Evolutionary conservation across 1,284 basidiomycete genomes (phyloP), one percentile per base, ranked within the genome.

Genomic region (Melampsora allii-populina): DNA sequence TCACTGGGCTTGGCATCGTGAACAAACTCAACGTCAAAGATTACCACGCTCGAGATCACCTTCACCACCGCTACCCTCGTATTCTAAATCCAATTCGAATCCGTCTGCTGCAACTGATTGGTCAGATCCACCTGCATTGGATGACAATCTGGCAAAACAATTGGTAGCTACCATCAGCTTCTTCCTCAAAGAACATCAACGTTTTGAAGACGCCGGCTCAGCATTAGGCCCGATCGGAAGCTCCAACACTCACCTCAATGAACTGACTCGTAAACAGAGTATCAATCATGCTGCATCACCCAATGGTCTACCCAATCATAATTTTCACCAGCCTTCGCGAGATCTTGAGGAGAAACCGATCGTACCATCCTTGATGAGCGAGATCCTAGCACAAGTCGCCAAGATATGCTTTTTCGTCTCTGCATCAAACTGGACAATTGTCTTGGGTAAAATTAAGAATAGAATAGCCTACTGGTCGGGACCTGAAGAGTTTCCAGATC

Each of bases 381-480:
- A 78, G 7, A 83, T 86, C 78, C 82, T 82, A 24, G 80, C 81
- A 64, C 80, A 81, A 66, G 81, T 83, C 5, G 89, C 91, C 14
- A 87, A 89, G 61, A 88, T 95, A 78, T 86, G 96, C 58, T 94
- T 91, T 81, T 89, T 91, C 80, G 85, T 97, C 17, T 94, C 93
- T 6, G 88, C 91, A 0, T 91, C 91, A 24, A 96, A 97, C 80
- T 97, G 94, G 93, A 83, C 84, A 42, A 86, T 91, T 7, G 89
- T 97, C 21, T 86, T 90, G 77, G 83, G 86, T 27, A 86, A 91
- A 21, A 86, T 95, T 75, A 87, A 88, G 73, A 84, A 84, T 59
- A 89, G 90, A 81, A 89, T 94, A 56, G 85, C 86, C 77, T 85
- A 85, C 89, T 67, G 88, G 88, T 60, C 77, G 64, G 83, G 83